Evolutionary conservation across 2,329 filamentous ascomycete species (phyloP).

Genomic region (Pyricularia sp.): DNA sequence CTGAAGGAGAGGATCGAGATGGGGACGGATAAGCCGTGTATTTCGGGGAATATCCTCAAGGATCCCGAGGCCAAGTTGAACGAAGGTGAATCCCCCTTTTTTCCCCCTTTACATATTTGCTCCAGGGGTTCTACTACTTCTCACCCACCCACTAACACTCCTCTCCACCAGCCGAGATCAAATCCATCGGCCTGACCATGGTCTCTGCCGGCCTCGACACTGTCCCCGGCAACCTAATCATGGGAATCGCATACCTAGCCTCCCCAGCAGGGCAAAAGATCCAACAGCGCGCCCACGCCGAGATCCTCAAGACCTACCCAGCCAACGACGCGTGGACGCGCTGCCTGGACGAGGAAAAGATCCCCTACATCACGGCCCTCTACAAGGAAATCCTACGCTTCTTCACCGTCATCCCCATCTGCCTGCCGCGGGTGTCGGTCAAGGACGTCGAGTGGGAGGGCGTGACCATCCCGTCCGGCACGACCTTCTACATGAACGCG

Average conservation of each 20-base stretch:
- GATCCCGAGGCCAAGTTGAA: constrained; percentile 25
- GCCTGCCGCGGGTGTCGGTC: constrained; percentile 61
- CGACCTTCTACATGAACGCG: constrained; percentile 72
- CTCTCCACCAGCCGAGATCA: constrained; percentile 36
- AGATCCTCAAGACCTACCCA: constrained; percentile 64
- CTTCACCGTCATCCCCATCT: constrained; percentile 74
- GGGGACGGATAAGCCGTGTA: background rate
- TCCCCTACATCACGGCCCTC: constrained; percentile 67
- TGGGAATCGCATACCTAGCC: constrained; percentile 57
- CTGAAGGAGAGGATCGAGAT: background rate
- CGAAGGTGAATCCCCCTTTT: constrained; percentile 18
- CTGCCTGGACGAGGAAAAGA: constrained; percentile 64
- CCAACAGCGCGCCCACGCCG: constrained; percentile 58
- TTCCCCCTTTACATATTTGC: too few relatives aligned
- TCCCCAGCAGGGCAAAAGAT: constrained; percentile 41
- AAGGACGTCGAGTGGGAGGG: constrained; percentile 64
- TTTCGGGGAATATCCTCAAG: background rate
- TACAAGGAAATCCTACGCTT: constrained; percentile 72
- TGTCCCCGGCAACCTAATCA: constrained; percentile 69
- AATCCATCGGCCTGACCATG: constrained; percentile 32
- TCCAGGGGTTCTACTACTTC: too few relatives aligned
- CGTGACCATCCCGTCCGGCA: constrained; percentile 60
- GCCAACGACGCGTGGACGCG: constrained; percentile 67
- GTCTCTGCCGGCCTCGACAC: constrained; percentile 76
- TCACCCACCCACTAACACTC: constrained; percentile 18